Conservation (phyloP, 2,329 filamentous ascomycete genomes). For the Orbilia oligospora region DNA sequence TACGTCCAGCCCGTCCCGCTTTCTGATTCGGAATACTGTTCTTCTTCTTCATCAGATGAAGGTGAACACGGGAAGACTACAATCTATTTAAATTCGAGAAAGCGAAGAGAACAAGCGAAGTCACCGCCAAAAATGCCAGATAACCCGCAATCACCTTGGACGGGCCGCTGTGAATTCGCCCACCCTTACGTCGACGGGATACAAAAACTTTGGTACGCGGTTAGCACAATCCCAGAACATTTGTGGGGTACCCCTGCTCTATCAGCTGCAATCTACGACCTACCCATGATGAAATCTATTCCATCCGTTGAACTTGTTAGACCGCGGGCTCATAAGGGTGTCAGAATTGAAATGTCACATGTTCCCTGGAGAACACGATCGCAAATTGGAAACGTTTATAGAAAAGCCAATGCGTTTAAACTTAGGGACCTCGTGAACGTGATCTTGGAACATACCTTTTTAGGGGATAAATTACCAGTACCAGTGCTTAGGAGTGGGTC, state of each 20-base stretch:
- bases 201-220: conserved; percentile 21
- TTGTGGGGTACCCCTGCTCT: conserved; percentile 19
- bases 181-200: conserved; percentile 22
- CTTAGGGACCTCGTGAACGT: conserved; percentile 17
- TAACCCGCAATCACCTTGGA: conserved; percentile 9
- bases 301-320: conserved; percentile 17
- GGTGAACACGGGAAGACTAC: background rate
- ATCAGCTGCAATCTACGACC: background rate
- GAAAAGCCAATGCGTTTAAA: conserved; percentile 1
- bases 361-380: conserved; percentile 20
- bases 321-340: conserved; percentile 4
- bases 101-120: background rate
- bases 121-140: conserved; percentile 2
- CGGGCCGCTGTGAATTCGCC: conserved; percentile 14
- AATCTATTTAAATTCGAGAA: conserved; percentile 12
- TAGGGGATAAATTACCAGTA: conserved; percentile 12
- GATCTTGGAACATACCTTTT: conserved; percentile 17
- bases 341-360: conserved; percentile 18
- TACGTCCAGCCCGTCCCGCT: conserved; percentile 20
- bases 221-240: conserved; percentile 22
- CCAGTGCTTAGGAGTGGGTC: conserved; percentile 18
- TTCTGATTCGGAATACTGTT: conserved; percentile 13
- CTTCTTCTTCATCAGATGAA: conserved; percentile 4
- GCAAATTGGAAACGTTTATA: conserved; percentile 19
- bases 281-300: conserved; percentile 26